Base-by-base conservation (phyloP, 345 rosid genomes). In the Eucalyptus virginea region DNA sequence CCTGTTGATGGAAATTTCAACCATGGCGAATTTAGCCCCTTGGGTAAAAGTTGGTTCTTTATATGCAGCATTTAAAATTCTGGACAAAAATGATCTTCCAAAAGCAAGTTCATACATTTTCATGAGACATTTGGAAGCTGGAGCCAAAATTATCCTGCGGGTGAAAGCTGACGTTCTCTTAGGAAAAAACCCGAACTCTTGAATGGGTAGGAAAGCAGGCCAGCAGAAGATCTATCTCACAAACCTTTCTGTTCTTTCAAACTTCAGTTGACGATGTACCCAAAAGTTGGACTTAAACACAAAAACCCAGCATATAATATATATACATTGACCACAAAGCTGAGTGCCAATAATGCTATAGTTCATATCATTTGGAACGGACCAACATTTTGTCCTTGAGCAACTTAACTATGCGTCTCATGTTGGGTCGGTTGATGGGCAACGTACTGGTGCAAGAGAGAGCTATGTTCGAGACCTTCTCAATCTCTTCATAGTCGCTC, bases 351-450 rank as follows among this genome's bases (percentile, higher is more conserved):
- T 4, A 28, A 42, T 86, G 50, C 50, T 50, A 45, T 30, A 15
- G 24, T 21, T 34, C 44, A 9, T 60, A 13, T 88, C 81, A 86
- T 54, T 69, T 93, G 14, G 88, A 77, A 40, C 44, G 45, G 65
- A 50, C 87, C n/a, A 24, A n/a, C 69, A 88, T 93, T 13, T 87
- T 91, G 88, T 90, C 95, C 90, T 93, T 94, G 4, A 96, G 95
- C 93, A 96, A 81, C 89, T 95, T 96, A 19, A 94, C 96, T 6
- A 96, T 96, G 89, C 91, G 92, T 89, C 96, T 94, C 98, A 95
- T 96, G 40, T 94, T 93, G 9, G 99, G 99, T 86, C 98, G 91
- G 67, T 90, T 91, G 28, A 87, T 51, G 1, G 98, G 96, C 83
- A 94, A 91, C 47, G 91, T 88, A 3, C 96, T 92, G 10, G 97